Percentiles rank a stretch among this genome's conserved stretches.
phyloP scores from a whole-genome alignment of 2,329 filamentous ascomycete species.

The Chaetomium globosum region DNA sequence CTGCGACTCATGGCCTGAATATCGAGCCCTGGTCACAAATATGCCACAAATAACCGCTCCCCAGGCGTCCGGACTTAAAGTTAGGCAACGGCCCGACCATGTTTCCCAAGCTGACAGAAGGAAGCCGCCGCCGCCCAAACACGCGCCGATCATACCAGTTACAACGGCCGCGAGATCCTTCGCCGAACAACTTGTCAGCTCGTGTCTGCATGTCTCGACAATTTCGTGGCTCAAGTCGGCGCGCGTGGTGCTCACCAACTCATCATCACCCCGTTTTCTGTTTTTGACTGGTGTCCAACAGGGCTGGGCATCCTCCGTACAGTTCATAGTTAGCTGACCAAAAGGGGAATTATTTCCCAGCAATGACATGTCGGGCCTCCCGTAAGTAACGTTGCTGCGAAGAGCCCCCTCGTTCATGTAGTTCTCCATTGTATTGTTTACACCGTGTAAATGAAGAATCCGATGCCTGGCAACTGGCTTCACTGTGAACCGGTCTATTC shows the following conservation, averaged over 20 bases:
- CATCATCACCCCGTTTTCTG: not conserved
- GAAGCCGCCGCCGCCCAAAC: not conserved
- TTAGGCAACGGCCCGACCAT: not conserved
- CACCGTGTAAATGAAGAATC: not conserved
- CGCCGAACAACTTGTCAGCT: not conserved
- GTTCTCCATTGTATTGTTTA: not conserved
- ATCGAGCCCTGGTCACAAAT: not conserved
- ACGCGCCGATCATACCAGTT: not conserved
- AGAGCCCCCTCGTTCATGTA: not conserved
- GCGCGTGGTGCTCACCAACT: not conserved
- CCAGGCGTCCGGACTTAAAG: not conserved
- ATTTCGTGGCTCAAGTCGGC: not conserved
- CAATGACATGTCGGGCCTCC: not conserved
- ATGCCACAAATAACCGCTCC: not conserved
- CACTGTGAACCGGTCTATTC: not conserved
- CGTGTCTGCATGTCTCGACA: constrained; percentile 1
- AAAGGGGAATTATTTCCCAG: not conserved
- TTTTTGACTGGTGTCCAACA: not conserved
- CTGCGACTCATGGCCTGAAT: not conserved
- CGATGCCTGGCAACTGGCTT: not conserved
- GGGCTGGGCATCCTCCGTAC: not conserved
- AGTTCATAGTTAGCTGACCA: not conserved
- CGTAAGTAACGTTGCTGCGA: not conserved
- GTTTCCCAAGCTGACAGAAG: not conserved
- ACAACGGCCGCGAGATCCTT: not conserved